phyloP scores from a whole-genome alignment of 768 basidiomycete species.

The Xerocomellus amylosporus region DNA sequence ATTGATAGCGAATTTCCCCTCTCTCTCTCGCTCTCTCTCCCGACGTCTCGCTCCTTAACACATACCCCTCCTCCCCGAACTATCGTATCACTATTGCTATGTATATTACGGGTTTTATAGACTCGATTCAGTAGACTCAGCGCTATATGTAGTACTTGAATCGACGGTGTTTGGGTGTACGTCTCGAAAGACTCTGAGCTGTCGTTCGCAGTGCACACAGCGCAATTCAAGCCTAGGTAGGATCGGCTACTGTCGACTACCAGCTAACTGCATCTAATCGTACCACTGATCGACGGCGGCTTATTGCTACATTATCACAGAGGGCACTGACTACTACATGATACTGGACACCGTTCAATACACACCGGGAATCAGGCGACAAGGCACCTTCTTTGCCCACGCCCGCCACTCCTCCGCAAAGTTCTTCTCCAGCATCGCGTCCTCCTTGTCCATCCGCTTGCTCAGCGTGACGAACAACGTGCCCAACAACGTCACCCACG shows the following conservation, averaged over 20 bases:
- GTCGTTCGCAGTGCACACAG: no score
- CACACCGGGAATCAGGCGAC: slow-evolving; percentile 22
- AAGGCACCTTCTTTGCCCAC: slow-evolving; percentile 24
- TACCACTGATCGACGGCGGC: no score
- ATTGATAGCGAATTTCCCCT: slow-evolving; percentile 22
- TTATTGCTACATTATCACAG: no score
- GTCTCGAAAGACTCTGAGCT: no score
- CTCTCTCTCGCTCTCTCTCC: slow-evolving; percentile 15
- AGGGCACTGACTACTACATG: no score
- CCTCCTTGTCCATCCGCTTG: slow-evolving; percentile 27
- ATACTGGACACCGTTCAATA: slow-evolving; percentile 5
- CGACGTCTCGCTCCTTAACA: slow-evolving; percentile 9
- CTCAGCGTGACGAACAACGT: rapidly evolving
- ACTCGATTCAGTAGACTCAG: slow-evolving; percentile 19
- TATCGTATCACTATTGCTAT: slow-evolving; percentile 22
- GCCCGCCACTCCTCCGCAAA: slow-evolving; percentile 29
- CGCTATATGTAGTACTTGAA: background rate
- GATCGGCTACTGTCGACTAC: no score
- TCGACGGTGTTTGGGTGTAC: no score
- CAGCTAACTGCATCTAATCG: no score
- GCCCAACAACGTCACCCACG: background rate
- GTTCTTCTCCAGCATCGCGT: slow-evolving; percentile 26
- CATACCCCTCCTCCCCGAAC: slow-evolving; percentile 8
- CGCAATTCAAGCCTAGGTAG: no score
- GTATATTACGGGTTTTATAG: slow-evolving; percentile 26